phyloP scores from a whole-genome alignment of 2,329 filamentous ascomycete genomes.

The Aspergillus pseudonomiae region DNA sequence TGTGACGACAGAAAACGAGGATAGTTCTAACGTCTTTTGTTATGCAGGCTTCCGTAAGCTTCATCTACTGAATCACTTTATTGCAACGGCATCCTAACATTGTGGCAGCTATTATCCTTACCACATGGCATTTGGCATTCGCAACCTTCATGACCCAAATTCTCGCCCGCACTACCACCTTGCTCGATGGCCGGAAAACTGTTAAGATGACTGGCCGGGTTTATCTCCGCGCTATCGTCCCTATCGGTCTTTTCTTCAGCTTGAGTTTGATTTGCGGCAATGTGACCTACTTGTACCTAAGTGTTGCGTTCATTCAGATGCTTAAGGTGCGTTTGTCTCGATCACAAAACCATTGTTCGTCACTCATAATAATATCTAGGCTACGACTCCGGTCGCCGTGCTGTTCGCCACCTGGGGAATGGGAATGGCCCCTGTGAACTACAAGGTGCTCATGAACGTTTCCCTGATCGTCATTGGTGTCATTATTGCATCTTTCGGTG shows the following conservation, averaged over 20 bases:
- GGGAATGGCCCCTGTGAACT: conserved; percentile 78
- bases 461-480: conserved; percentile 94
- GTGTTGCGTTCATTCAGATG: conserved; percentile 98
- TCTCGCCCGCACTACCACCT: conserved; percentile 82
- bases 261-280: conserved; percentile 95
- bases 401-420: conserved; percentile 87
- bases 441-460: conserved; percentile 89
- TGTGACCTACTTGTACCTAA: conserved; percentile 90
- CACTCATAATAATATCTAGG: conserved; percentile 54
- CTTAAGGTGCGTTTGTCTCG: conserved; percentile 70
- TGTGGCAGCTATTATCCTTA: conserved; percentile 64
- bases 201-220: conserved; percentile 97
- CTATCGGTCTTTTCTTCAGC: conserved; percentile 94
- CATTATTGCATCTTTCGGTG: conserved; percentile 89
- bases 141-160: conserved; percentile 93
- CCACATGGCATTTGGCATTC: conserved; percentile 93
- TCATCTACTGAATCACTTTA: background rate
- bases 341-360: background rate
- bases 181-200: conserved; percentile 91
- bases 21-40: conserved; percentile 7
- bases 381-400: conserved; percentile 91
- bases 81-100: conserved; percentile 6
- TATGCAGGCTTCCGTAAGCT: conserved; percentile 50
- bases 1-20: background rate
- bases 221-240: conserved; percentile 89